Evolutionary conservation across 2,329 filamentous ascomycete species (phyloP), one percentile per base, ranked within the genome.

Genomic region (Plectosphaerella sp.): DNA sequence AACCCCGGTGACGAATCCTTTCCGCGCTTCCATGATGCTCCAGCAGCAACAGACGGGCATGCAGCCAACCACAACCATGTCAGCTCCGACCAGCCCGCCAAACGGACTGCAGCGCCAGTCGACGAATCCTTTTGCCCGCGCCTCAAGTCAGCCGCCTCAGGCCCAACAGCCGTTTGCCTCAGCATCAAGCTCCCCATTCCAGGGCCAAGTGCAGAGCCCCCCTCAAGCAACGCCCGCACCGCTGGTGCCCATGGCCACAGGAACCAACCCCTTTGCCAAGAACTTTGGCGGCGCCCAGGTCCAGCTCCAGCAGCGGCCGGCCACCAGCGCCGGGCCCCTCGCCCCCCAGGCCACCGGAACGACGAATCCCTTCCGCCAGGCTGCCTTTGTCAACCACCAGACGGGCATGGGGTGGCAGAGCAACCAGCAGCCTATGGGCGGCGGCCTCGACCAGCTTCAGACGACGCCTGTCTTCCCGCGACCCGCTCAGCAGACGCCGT

Each of bases 311-410:
- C 72, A 74, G 48, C 66, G 72, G n/a, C 75, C 73, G 1, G 73
- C 76, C 42, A 74, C 75, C 2, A 73, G 70, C 37, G 70, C 69
- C 35, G 69, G 68, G 11, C 67, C 78, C 47, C 72, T 94, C 5
- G 79, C 80, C 50, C 83, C 91, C 2, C 91, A 93, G 62, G 81
- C 87, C 2, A 97, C 92, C 0, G 92, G 91, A 9, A 91, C 83
- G 62, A 97, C 92, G 2, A 99, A 99, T 63, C 94, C 94, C 1
- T 97, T 97, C 79, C 83, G 94, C 15, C 91, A 97, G 65, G 90
- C 88, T 45, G 84, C 87, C 4, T 96, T 97, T 67, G 86, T 96
- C 49, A 94, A 96, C 64, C 91, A 96, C 63, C 79, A 85, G 57
- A 96, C 91, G 0, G 92, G 93, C 1, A 79, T 89, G 68, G 90